These are phyloP conservation scores for Diaporthe australafricana DNA, from an alignment of 2,329 filamentous ascomycete genomes.

Conservation along the genomic window DNA sequence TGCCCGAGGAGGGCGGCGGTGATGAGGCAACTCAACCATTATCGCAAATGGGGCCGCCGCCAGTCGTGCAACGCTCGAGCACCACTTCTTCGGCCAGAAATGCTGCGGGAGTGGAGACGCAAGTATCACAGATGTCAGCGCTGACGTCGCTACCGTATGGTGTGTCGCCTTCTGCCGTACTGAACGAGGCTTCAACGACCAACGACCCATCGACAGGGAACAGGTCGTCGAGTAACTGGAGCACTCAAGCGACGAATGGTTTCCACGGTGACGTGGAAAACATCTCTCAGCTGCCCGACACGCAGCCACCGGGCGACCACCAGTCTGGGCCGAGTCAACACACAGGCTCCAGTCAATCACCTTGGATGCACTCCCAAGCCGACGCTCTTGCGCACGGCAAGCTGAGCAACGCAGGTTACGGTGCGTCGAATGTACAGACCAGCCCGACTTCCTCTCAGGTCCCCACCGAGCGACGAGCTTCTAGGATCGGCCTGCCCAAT, in stretches of 20 bases:
- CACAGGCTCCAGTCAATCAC: conserved; percentile 60
- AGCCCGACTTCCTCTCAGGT: conserved; percentile 55
- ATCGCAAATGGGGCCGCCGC: conserved; percentile 64
- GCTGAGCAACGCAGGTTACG: conserved; percentile 37
- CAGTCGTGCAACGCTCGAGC: conserved; percentile 48
- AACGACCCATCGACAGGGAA: conserved; percentile 80
- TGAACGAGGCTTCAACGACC: conserved; percentile 94
- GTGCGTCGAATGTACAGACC: conserved; percentile 33
- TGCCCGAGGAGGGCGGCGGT: conserved; percentile 65
- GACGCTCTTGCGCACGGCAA: conserved; percentile 57
- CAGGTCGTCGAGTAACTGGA: conserved; percentile 71
- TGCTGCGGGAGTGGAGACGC: conserved; percentile 57
- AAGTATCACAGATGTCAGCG: conserved; percentile 64
- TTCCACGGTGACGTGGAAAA: conserved; percentile 60
- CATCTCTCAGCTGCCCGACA: conserved; percentile 64
- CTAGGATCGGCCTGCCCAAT: conserved; percentile 51
- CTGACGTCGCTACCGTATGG: conserved; percentile 69
- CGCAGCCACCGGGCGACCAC: conserved; percentile 52
- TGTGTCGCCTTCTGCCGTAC: conserved; percentile 67
- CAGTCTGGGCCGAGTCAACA: conserved; percentile 53
- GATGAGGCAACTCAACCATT: conserved; percentile 60
- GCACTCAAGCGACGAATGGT: conserved; percentile 81
- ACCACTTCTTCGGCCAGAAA: conserved; percentile 49
- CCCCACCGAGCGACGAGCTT: conserved; percentile 44
- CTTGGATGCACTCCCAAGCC: conserved; percentile 70